Base-by-base conservation (phyloP, 1,139 yeast species). In the Yamadazyma diospyri region DNA sequence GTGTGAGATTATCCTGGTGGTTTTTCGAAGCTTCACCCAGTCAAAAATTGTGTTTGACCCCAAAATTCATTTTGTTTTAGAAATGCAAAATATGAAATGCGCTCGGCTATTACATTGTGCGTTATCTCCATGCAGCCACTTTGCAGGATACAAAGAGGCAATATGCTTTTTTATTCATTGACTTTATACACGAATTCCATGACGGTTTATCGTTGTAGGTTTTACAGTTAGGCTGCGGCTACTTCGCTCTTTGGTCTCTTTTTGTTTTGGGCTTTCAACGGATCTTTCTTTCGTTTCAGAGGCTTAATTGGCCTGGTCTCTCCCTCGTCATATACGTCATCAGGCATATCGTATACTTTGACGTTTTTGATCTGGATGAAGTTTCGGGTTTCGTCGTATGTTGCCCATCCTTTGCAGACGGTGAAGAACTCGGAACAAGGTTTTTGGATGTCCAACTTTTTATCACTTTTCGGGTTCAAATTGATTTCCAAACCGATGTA, bases 391-490 rank as follows among this genome's bases (percentile, higher is more conserved):
- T 74, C 81, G 44, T 81, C 75, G 49, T 74, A 92, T 24, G 69
- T 67, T 10, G 70, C 66, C 79, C 92, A 86, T 24, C 77, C 70
- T 45, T 86, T 80, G 56, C 97, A 86, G 12, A 87, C 61, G 33
- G 72, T 79, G 58, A 72, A 86, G 54, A 89, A 92, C 41, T 92
- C 98, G 13, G 87, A 74, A 52, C 97, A 89, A 7, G 97, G 97
- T 46, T 81, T 74, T 48, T 87, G 95, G 33, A 92, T 83, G 53
- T 92, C 97, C 41, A 92, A 69, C 47, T 80, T 81, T 50, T 76
- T 80, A 21, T 67, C 76, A 9, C 70, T 74, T 11, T 51, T 71
- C 21, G 53, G 58, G 23, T 40, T 38, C 35, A 81, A 58, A 39
- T 74, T 69, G 23, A 89, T 69, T 27, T 81, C 80, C 32, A 92